Percentiles rank a stretch among this genome's conserved stretches.
Conservation (phyloP, 768 basidiomycete genomes). For the Candolleomyces efflorescens region DNA sequence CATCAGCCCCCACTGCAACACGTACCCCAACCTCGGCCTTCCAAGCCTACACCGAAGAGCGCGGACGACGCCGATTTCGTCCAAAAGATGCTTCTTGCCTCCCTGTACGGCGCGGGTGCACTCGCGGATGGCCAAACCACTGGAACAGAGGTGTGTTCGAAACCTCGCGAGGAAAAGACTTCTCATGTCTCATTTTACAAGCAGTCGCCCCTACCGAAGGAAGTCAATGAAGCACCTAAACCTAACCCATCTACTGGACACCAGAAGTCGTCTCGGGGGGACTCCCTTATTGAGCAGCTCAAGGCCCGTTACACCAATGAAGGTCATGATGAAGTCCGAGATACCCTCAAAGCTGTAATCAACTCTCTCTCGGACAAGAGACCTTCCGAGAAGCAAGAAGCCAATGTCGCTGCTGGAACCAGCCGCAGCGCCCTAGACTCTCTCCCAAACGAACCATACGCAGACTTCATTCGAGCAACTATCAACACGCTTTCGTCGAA, state of each 20-base stretch:
- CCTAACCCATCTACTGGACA: neutral
- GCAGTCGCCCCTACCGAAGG: neutral
- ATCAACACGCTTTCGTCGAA: neutral
- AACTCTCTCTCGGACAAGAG: conserved; percentile 21
- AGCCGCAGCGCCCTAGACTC: neutral
- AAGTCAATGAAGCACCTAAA: neutral
- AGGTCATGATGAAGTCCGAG: conserved; percentile 28
- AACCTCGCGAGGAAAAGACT: no score
- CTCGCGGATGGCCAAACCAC: neutral
- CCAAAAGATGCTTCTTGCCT: no score
- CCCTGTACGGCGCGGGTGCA: no score
- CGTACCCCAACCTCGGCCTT: no score
- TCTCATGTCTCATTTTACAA: neutral
- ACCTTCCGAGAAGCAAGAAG: neutral
- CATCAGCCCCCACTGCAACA: no score
- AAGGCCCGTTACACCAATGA: conserved; percentile 27
- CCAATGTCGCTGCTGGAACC: neutral
- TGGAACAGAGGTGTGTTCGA: no score
- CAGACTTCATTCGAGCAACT: neutral
- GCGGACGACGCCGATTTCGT: no score
- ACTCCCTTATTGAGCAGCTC: conserved; percentile 25
- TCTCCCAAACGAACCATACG: neutral
- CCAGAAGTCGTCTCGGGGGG: neutral
- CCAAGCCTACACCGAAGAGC: no score
- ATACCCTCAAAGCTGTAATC: conserved; percentile 37